Evolutionary conservation across 805 yeast genomes (phyloP).

Genomic region (Lachancea nothofagi): DNA sequence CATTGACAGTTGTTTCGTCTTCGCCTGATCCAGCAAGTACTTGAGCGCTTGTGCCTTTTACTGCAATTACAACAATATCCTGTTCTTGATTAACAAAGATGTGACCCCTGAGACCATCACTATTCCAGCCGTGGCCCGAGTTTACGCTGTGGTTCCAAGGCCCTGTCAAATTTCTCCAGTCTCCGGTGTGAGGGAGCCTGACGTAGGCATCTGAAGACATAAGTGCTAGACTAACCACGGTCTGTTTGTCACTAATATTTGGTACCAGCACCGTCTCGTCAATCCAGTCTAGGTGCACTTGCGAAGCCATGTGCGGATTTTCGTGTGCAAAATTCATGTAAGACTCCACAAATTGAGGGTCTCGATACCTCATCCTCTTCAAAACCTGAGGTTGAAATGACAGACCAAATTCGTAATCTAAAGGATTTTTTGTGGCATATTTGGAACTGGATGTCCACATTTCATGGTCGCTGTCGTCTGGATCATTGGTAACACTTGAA

Average conservation of each 20-base stretch:
- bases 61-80: conserved; percentile 61
- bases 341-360: conserved; percentile 61
- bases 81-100: conserved; percentile 64
- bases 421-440: conserved; percentile 22
- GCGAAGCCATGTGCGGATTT: conserved; percentile 24
- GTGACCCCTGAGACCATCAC: conserved; percentile 84
- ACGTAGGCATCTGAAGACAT: conserved; percentile 93
- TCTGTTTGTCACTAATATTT: conserved; percentile 65
- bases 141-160: conserved; percentile 48
- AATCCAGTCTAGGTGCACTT: conserved; percentile 59
- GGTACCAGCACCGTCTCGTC: conserved; percentile 56
- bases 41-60: conserved; percentile 91
- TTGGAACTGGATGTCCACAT: conserved; percentile 20
- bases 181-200: conserved; percentile 65
- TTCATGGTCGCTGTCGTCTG: conserved; percentile 14
- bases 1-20: conserved; percentile 73
- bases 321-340: conserved; percentile 53
- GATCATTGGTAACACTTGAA: conserved; percentile 4
- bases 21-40: conserved; percentile 68
- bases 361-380: conserved; percentile 40
- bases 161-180: conserved; percentile 74
- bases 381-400: conserved; percentile 14
- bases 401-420: conserved; percentile 19
- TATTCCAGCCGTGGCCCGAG: conserved; percentile 85
- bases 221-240: conserved; percentile 68